phyloP scores from a whole-genome alignment of 108 stramenopile species.

The Cyclotella sp. region DNA sequence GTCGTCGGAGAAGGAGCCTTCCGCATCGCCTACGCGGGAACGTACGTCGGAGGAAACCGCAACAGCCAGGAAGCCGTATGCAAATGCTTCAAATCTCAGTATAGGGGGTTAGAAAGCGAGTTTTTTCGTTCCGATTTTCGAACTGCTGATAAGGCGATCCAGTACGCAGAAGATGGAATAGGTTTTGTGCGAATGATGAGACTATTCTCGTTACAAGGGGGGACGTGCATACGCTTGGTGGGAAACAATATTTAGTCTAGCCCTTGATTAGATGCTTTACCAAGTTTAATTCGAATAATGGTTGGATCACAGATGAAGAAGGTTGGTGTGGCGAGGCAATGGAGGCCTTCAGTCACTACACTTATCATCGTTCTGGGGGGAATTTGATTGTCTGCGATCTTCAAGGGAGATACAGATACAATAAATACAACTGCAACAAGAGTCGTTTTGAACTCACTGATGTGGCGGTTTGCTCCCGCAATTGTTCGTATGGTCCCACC shows the following conservation, averaged over 20 bases:
- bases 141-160: conserved; percentile 62
- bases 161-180: conserved; percentile 73
- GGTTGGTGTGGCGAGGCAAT: conserved; percentile 55
- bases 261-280: conserved; percentile 72
- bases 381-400: conserved; percentile 77
- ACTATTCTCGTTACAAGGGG: conserved; percentile 66
- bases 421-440: conserved; percentile 41
- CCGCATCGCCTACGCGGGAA: conserved; percentile 61
- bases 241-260: conserved; percentile 67
- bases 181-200: conserved; percentile 55
- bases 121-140: conserved; percentile 64
- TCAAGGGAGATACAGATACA: conserved; percentile 40
- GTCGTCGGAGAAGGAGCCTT: conserved; percentile 65
- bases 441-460: conserved; percentile 75
- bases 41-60: conserved; percentile 74
- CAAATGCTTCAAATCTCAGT: conserved; percentile 68
- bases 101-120: conserved; percentile 54
- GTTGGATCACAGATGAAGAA: conserved; percentile 64
- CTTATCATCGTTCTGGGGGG: conserved; percentile 71
- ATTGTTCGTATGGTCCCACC: conserved; percentile 61
- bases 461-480: conserved; percentile 64
- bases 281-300: conserved; percentile 76
- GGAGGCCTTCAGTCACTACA: conserved; percentile 81
- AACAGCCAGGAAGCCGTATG: conserved; percentile 72
- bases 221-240: conserved; percentile 49